Conservation (phyloP, 352 stramenopile species). For the Thalassiosira sp. region DNA sequence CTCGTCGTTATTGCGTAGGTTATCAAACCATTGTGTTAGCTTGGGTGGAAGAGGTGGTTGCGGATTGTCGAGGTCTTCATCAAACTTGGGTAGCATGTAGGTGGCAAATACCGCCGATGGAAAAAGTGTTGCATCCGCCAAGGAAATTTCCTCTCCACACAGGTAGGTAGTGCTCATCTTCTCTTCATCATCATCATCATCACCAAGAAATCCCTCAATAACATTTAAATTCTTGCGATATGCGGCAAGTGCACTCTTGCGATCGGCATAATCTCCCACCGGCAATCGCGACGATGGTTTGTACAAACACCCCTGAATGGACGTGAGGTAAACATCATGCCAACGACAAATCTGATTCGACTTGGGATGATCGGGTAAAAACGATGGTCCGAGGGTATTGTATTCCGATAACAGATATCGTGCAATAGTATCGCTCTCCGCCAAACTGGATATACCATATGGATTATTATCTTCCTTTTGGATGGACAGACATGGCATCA, state of each 20-base stretch:
- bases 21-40: slow-evolving; percentile 71
- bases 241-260: slow-evolving; percentile 46
- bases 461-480: slow-evolving; percentile 30
- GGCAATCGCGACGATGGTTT: slow-evolving; percentile 49
- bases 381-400: slow-evolving; percentile 68
- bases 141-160: slow-evolving; percentile 80
- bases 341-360: slow-evolving; percentile 81
- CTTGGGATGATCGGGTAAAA: slow-evolving; percentile 75
- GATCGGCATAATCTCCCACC: slow-evolving; percentile 46
- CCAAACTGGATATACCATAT: slow-evolving; percentile 52
- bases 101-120: slow-evolving; percentile 82
- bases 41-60: slow-evolving; percentile 56
- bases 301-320: slow-evolving; percentile 84
- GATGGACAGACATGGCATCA: slow-evolving; percentile 77
- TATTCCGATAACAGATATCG: slow-evolving; percentile 83
- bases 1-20: slow-evolving; percentile 58
- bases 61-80: slow-evolving; percentile 35
- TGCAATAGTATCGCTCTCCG: slow-evolving; percentile 84
- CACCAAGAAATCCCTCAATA: slow-evolving; percentile 58
- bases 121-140: slow-evolving; percentile 86
- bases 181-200: slow-evolving; percentile 56
- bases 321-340: slow-evolving; percentile 85
- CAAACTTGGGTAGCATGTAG: slow-evolving; percentile 87
- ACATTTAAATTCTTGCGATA: slow-evolving; percentile 49
- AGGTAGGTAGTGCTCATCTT: slow-evolving; percentile 77